Base-by-base conservation (phyloP, 2,329 filamentous ascomycete species). In the Aspergillus texensis region DNA sequence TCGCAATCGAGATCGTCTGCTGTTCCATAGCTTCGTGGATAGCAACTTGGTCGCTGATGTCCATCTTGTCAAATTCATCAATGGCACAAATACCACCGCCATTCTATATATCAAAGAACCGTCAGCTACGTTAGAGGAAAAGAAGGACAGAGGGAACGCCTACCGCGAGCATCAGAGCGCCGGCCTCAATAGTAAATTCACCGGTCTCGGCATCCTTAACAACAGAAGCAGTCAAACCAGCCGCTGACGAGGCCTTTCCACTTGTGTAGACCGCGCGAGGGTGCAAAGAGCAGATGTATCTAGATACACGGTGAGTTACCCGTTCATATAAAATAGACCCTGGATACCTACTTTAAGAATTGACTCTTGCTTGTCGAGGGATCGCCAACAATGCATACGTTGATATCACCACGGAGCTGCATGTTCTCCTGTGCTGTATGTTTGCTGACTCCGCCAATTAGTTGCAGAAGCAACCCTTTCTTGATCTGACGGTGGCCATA, bases 11-110 rank as follows among this genome's bases (percentile, higher is more conserved):
- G 69, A 99, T 99, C 6, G 95, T 99, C 80, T 99, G 95, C 83
- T 99, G 95, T 86, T 99, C 95, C 95, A 99, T 99, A 64, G 95
- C 95, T 88, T 99, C 95, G 86, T 99, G 95, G 74, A 99, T 99
- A 68, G 95, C 95, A 61, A 99, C 95, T 81, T 99, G 95, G 77
- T 99, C 95, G 58, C 83, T 89, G 66, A 99, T 91, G 73, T 99
- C 95, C 95, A 99, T 99, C 83, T 99, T 99, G 87, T 99, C 95
- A 72, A 99, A 99, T 77, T 99, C 95, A 75, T 99, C 95, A 76
- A 99, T 99, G 64, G 93, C 94, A 79, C 95, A 99, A 72, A 98
- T 96, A 60, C 95, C 95, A 70, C 97, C 97, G 74, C 98, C 88
- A 46, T 80, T 80, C 77, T 80, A 57, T 1, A 14, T 26, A 28